Evolutionary conservation across 1,284 basidiomycete species (phyloP), one percentile per base, ranked within the genome.

Genomic region (Sporisorium graminicola): DNA sequence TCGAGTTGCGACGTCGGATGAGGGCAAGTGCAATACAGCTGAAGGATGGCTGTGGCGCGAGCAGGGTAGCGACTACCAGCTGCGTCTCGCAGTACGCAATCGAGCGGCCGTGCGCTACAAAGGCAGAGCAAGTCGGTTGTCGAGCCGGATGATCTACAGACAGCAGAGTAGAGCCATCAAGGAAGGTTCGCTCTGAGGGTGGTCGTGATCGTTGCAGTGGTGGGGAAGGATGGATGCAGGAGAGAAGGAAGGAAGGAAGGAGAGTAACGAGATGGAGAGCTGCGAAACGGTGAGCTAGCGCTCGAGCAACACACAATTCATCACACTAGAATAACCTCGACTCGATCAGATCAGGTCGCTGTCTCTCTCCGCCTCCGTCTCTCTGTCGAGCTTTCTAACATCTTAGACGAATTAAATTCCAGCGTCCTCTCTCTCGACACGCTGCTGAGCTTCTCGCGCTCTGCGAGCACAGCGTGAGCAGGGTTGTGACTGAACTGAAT

Each of bases 321-420:
- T 37, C 35, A 14, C 37, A 18, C 37, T 2, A 16, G 22, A 37
- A 35, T 14, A 14, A 40, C 35, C 52, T 26, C 22, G 20, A 58
- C 47, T 58, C 57, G 57, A 58, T 58, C 57, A 58, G 57, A 58
- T 58, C 57, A 58, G 56, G 3, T 40, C 16, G 51, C 9, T 40
- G 40, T 37, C 24, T 26, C 37, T 37, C 16, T 24, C 10, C 18
- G 33, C 13, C 46, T 47, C 22, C n/a, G 13, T 20, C 24, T 40
- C 22, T 7, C 24, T 40, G 24, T 35, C 20, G 20, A 12, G 3
- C 31, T 27, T 58, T 37, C 57, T 58, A 58, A 58, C 57, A 58
- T 58, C 26, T 58, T 40, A 8, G 57, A 22, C 18, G 22, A 37
- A n/a, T 47, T 13, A 31, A n/a, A 29, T 31, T 31, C 16, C 47